Percentiles rank a stretch among this genome's conserved stretches.
Conservation (phyloP, 495 filamentous ascomycete species). For the Penicillium bialowiezense region DNA sequence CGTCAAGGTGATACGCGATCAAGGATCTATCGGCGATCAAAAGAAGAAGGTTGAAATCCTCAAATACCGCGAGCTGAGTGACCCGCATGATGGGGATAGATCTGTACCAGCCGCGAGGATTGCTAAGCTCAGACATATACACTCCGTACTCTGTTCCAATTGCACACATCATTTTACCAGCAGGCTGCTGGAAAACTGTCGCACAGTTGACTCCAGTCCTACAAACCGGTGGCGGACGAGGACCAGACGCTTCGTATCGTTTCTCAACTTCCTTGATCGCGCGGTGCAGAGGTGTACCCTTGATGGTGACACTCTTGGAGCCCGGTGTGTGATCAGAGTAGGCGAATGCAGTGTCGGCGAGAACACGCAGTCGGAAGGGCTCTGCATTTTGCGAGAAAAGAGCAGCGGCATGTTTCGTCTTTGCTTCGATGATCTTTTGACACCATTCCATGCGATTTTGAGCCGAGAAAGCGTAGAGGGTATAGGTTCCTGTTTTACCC, state of each 20-base stretch:
- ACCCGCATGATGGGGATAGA: conserved; percentile 72
- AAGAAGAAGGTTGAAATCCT: conserved; percentile 90
- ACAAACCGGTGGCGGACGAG: conserved; percentile 73
- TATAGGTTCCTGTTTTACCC: conserved; percentile 79
- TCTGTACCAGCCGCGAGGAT: conserved; percentile 86
- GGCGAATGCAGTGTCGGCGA: conserved; percentile 88
- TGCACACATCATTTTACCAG: conserved; percentile 82
- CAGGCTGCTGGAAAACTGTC: conserved; percentile 74
- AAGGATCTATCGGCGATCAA: conserved; percentile 87
- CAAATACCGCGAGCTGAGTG: conserved; percentile 89
- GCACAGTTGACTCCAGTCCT: conserved; percentile 87
- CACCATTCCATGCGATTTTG: conserved; percentile 85
- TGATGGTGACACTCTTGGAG: conserved; percentile 62
- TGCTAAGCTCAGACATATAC: conserved; percentile 77
- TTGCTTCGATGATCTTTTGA: conserved; percentile 87
- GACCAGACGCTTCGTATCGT: conserved; percentile 58
- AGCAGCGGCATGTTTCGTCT: conserved; percentile 85
- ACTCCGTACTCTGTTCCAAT: conserved; percentile 95
- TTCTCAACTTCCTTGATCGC: conserved; percentile 87
- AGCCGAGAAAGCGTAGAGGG: conserved; percentile 74
- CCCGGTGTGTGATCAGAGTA: conserved; percentile 62
- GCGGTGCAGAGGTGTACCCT: conserved; percentile 86
- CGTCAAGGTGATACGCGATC: conserved; percentile 92
- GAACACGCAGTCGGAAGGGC: conserved; percentile 86
- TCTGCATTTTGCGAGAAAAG: conserved; percentile 92